phyloP scores from a whole-genome alignment of 1,284 basidiomycete species.

The Ceratorhiza oryzae-sativae region DNA sequence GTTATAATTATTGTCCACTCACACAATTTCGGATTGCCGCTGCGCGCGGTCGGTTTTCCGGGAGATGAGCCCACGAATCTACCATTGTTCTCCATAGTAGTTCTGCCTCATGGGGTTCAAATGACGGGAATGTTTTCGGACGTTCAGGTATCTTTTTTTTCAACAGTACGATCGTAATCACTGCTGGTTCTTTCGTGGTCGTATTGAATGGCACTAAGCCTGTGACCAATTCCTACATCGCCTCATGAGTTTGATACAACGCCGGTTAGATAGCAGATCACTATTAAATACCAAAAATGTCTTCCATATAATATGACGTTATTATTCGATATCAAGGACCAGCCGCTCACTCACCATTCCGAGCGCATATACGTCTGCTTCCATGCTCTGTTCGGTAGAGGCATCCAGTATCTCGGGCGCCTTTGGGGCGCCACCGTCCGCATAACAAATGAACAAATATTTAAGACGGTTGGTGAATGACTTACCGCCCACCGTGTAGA shows the following conservation, averaged over 20 bases:
- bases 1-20: not conserved
- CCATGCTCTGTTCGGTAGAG: not conserved
- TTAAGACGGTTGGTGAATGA: too few species aligned
- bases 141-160: not conserved
- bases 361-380: not conserved
- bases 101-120: not conserved
- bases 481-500: not conserved
- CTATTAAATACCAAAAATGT: not conserved
- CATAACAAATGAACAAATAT: too few species aligned
- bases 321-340: too few species aligned
- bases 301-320: not conserved
- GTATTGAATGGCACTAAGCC: not conserved
- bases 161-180: not conserved
- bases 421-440: not conserved
- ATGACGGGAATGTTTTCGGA: not conserved
- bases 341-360: not conserved
- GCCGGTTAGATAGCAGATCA: not conserved
- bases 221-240: constrained; percentile 2
- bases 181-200: not conserved
- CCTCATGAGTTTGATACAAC: not conserved
- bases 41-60: not conserved
- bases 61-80: not conserved
- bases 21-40: not conserved
- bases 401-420: not conserved
- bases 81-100: not conserved